Evolutionary conservation across 2,329 filamentous ascomycete species (phyloP), one percentile per base, ranked within the genome.

Genomic region (Cladosporium sp.): DNA sequence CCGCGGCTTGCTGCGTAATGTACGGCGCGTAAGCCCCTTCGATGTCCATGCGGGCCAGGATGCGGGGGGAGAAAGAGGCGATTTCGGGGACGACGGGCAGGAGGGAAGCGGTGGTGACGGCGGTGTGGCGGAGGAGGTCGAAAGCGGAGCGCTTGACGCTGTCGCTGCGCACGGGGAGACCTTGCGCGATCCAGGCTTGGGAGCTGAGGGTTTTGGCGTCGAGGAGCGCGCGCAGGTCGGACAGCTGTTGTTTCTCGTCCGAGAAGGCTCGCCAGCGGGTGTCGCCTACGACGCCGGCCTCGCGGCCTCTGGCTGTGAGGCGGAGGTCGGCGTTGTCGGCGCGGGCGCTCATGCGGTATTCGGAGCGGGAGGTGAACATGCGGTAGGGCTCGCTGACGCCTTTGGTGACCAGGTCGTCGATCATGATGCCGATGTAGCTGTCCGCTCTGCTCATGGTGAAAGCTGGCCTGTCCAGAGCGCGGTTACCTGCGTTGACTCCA

Each of bases 341-440:
- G 57, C 93, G 86, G 2, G 89, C 83, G 41, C 86, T 89, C 80
- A 98, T 91, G 57, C 93, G 87, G 71, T 95, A 98, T 73, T 98
- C 93, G 72, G 87, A 95, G 58, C 93, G 84, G 5, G 88, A 87
- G 2, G 93, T 98, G 74, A 98, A 98, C 91, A 98, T 97, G 60
- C 93, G 84, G 71, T 98, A 98, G 1, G 93, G 93, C 67, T 98
- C 93, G 2, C 87, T 91, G 31, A 98, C 93, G 44, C 93, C 93
- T 71, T 96, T 97, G 18, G 92, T 97, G 65, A 95, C 85, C 35
- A 98, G 82, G 68, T 98, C 93, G 70, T 98, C 93, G 63, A 98
- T 91, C 90, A 98, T 95, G 72, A 98, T 87, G 60, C 93, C 93
- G 64, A 98, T 97, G 69, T 96, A 98, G 10, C 89, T 90, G 68